phyloP scores from a whole-genome alignment of 2,329 filamentous ascomycete genomes.

The Pseudogymnoascus sp. region DNA sequence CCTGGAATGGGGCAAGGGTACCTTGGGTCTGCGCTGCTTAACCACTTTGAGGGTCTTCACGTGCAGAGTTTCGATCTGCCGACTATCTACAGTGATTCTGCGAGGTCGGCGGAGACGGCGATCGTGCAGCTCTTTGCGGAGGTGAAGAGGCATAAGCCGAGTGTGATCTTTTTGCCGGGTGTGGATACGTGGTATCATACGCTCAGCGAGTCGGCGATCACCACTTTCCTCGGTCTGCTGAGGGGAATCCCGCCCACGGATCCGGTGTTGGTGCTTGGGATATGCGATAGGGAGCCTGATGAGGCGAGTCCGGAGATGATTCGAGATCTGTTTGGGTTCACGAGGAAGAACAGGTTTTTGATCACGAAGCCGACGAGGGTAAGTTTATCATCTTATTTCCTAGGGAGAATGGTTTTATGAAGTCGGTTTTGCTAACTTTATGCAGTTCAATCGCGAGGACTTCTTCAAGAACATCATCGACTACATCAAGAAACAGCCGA shows the following conservation, averaged over 20 bases:
- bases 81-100: conserved; percentile 73
- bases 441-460: conserved; percentile 53
- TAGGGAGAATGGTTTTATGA: background rate
- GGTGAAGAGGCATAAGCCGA: conserved; percentile 87
- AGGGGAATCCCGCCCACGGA: conserved; percentile 81
- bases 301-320: conserved; percentile 56
- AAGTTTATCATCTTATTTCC: conserved; percentile 24
- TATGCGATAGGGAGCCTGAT: conserved; percentile 61
- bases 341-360: conserved; percentile 64
- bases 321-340: conserved; percentile 76
- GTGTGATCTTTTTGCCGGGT: conserved; percentile 88
- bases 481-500: conserved; percentile 70
- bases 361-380: conserved; percentile 59
- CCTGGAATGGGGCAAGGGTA: conserved; percentile 93
- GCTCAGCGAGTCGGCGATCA: conserved; percentile 55
- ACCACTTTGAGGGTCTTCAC: conserved; percentile 87
- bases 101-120: conserved; percentile 64
- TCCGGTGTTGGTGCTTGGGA: conserved; percentile 78
- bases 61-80: conserved; percentile 91
- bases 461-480: conserved; percentile 70
- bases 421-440: conserved; percentile 22
- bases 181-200: conserved; percentile 75
- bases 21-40: conserved; percentile 72
- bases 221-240: conserved; percentile 75
- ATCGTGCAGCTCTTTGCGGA: conserved; percentile 87